Percentiles rank a stretch among this genome's conserved stretches.
These are phyloP conservation scores for Sporothrix sp. DNA, from an alignment of 2,329 filamentous ascomycete species.

Conservation along the genomic window DNA sequence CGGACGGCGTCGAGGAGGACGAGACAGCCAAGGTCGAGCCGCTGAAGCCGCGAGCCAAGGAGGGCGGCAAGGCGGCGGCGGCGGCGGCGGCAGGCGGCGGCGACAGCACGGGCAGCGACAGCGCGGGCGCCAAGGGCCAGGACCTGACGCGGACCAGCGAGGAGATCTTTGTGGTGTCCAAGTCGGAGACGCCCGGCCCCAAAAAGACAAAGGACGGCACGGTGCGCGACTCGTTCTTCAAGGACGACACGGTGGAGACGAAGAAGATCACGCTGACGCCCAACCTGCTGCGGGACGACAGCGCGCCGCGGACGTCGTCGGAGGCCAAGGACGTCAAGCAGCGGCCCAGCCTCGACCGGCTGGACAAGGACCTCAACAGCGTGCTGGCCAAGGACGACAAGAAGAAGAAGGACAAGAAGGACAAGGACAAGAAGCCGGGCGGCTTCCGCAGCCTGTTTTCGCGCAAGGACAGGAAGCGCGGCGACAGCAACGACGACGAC, in stretches of 20 bases:
- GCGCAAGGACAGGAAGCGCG: constrained; percentile 50
- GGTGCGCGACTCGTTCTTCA: constrained; percentile 91
- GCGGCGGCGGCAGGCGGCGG: constrained; percentile 27
- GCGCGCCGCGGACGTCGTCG: constrained; percentile 40
- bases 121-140: constrained; percentile 27
- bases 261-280: constrained; percentile 96
- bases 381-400: constrained; percentile 55
- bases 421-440: constrained; percentile 56
- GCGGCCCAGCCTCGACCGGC: constrained; percentile 61
- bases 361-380: constrained; percentile 49
- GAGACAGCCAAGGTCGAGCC: constrained; percentile 48
- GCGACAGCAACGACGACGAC: constrained; percentile 47
- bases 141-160: constrained; percentile 45
- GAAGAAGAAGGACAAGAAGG: constrained; percentile 61
- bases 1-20: constrained; percentile 31
- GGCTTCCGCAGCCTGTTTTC: constrained; percentile 53
- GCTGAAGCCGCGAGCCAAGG: constrained; percentile 39
- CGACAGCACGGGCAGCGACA: constrained; percentile 23
- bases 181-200: constrained; percentile 34
- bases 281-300: constrained; percentile 79
- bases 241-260: constrained; percentile 87
- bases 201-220: constrained; percentile 73
- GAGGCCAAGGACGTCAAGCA: constrained; percentile 48
- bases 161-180: constrained; percentile 50
- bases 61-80: constrained; percentile 22